Evolutionary conservation across 768 basidiomycete species (phyloP), one percentile per base, ranked within the genome.

Genomic region (Terana coerulea): DNA sequence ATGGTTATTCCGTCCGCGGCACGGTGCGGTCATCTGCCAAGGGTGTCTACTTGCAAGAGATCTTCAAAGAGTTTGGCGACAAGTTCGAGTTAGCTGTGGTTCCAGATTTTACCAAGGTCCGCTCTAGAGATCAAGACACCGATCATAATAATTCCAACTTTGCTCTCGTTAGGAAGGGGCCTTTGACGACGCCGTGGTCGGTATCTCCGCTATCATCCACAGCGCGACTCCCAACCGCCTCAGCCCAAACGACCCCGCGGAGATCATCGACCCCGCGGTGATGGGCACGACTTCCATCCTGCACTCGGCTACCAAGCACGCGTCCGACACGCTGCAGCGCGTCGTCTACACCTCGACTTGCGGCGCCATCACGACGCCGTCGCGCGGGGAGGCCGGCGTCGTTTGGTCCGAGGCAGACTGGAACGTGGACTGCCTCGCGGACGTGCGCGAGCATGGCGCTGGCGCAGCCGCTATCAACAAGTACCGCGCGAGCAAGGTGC

Each of bases 251-350:
- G 0, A 62, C 70, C 46, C 39, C 4, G 5, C 17, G n/a, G 83
- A 86, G 49, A 57, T 88, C 30, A 80, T 88, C 53, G 67, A 63
- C n/a, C 90, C 90, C 3, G 88, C 88, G 22, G 77, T 90, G 3
- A 69, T 79, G 3, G 88, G 89, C 1, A 90, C 88, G 0, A 56
- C 78, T 0, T 74, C 79, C 3, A 72, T 91, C 9, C 68, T 91
- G 25, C 68, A 78, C 53, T 80, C 80, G 31, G 75, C 79, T 6
- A 60, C 77, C 44, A 83, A 80, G 62, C 54, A 66, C 62, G 64
- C 40, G 4, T 30, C 28, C 36, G 49, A 36, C 9, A 49, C 56
- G 7, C 65, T 88, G 51, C 77, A 82, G 64, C 77, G 86, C 21
- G 65, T 88, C 11, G 75, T 87, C 11, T 62, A 85, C 53, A 83